Evolutionary conservation across 2,329 filamentous ascomycete species (phyloP).

Genomic region (Ramichloridium luteum): DNA sequence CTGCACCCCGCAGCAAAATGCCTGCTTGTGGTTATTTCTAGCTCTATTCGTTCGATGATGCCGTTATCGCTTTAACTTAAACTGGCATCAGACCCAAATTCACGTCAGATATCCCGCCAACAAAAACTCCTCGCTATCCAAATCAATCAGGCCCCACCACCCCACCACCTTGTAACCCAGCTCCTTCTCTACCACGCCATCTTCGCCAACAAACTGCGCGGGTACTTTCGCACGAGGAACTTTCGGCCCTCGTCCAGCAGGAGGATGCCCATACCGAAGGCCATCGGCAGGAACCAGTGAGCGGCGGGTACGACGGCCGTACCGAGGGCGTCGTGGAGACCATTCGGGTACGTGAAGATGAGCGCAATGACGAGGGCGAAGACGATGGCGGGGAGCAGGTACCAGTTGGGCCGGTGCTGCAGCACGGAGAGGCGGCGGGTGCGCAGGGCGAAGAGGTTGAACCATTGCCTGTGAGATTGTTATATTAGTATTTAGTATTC

Average conservation of each 20-base stretch:
- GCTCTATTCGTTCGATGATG: too few relatives aligned
- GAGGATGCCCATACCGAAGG: conserved; percentile 55
- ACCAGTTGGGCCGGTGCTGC: conserved; percentile 61
- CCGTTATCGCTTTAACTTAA: too few relatives aligned
- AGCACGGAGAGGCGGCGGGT: conserved; percentile 51
- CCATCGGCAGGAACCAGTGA: conserved; percentile 65
- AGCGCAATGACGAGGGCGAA: conserved; percentile 59
- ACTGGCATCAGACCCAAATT: too few relatives aligned
- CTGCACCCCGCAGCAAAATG: too few relatives aligned
- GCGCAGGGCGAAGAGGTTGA: conserved; percentile 59
- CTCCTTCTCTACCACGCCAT: conserved; percentile 56
- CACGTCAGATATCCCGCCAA: too few relatives aligned
- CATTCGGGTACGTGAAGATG: conserved; percentile 52
- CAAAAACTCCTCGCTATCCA: too few relatives aligned
- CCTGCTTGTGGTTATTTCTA: too few relatives aligned
- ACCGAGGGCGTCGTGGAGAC: conserved; percentile 47
- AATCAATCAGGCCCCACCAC: too few relatives aligned
- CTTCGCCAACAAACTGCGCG: conserved; percentile 43
- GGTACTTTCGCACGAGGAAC: conserved; percentile 47
- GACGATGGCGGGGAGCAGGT: conserved; percentile 56
- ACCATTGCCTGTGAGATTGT: conserved; percentile 47
- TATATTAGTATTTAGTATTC: too few relatives aligned
- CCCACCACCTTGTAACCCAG: too few relatives aligned
- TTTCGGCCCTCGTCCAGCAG: conserved; percentile 57
- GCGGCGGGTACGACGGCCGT: conserved; percentile 56